Conservation (phyloP, 2,329 filamentous ascomycete species). For the Chaetothyriales sp. region DNA sequence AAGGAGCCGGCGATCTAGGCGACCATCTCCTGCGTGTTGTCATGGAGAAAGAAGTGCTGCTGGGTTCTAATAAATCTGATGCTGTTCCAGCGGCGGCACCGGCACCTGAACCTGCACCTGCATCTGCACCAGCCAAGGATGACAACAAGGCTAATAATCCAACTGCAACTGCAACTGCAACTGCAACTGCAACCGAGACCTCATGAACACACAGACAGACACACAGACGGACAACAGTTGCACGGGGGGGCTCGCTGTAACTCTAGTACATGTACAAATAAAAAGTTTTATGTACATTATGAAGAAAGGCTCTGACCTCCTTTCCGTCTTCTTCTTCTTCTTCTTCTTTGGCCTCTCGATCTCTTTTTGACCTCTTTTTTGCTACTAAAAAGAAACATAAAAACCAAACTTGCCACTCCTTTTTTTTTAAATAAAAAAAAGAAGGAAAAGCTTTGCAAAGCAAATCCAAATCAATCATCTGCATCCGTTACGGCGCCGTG, state of each 20-base stretch:
- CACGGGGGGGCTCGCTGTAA: not conserved
- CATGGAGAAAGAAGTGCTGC: slow-evolving; percentile 20
- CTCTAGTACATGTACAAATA: not conserved
- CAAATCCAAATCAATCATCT: slow-evolving; percentile 10
- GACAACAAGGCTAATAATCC: not conserved
- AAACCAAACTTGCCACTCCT: too few species aligned
- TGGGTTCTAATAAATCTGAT: not conserved
- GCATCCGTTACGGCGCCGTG: slow-evolving; percentile 34
- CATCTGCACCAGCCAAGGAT: not conserved
- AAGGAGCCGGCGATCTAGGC: slow-evolving; percentile 62
- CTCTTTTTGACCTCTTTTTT: not conserved
- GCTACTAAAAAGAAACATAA: too few species aligned
- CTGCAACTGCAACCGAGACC: not conserved
- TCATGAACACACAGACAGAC: not conserved
- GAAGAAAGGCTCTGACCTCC: not conserved
- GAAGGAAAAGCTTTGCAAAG: too few species aligned
- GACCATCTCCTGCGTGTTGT: slow-evolving; percentile 46
- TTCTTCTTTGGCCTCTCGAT: too few species aligned
- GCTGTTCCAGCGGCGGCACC: not conserved
- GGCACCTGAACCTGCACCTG: too few species aligned
- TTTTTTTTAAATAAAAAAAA: not conserved
- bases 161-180: too few species aligned
- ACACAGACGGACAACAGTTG: too few species aligned
- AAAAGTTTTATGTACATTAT: not conserved
- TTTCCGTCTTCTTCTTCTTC: not conserved